Percentiles rank a stretch among this genome's conserved stretches.
These are phyloP conservation scores for Silene uniflora DNA, from an alignment of 148 eudicot species.

Conservation along the genomic window DNA sequence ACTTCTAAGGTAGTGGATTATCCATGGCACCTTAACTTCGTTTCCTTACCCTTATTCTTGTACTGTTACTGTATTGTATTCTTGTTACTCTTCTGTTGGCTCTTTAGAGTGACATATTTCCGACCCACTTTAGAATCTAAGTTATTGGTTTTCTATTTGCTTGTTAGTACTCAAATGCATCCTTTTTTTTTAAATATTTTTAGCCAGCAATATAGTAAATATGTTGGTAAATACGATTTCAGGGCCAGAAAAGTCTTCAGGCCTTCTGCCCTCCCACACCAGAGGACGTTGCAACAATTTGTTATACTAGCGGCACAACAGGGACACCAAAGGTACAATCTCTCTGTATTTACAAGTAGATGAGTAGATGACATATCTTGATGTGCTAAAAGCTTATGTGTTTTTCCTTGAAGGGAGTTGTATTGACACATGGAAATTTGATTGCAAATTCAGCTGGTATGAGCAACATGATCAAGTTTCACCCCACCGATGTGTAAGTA, in stretches of 20 bases:
- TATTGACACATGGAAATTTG: constrained; percentile 77
- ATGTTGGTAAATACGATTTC: constrained; percentile 16
- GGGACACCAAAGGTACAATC: constrained; percentile 84
- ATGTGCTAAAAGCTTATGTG: constrained; percentile 6
- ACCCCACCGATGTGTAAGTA: constrained; percentile 74
- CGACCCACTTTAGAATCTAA: neutral
- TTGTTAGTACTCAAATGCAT: neutral
- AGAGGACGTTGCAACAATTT: constrained; percentile 79
- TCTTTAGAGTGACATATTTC: neutral
- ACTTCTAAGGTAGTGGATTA: too few species aligned
- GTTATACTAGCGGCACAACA: constrained; percentile 97
- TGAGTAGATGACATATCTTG: neutral
- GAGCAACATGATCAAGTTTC: constrained; percentile 37
- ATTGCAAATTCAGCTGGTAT: constrained; percentile 73
- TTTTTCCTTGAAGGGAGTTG: constrained; percentile 58
- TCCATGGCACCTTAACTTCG: too few species aligned
- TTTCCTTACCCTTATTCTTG: too few species aligned
- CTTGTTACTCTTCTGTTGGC: neutral
- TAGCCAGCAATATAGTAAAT: neutral
- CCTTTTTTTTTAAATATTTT: neutral
- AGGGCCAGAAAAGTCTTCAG: constrained; percentile 62
- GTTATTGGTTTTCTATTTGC: neutral
- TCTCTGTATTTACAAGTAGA: constrained; percentile 1
- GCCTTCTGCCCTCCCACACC: constrained; percentile 76
- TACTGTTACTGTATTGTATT: too few species aligned